A percentile compares a stretch with the other conserved stretches of the same genome.
These are phyloP conservation scores for Zangia roseola DNA, from an alignment of 768 basidiomycete species.

Conservation along the genomic window DNA sequence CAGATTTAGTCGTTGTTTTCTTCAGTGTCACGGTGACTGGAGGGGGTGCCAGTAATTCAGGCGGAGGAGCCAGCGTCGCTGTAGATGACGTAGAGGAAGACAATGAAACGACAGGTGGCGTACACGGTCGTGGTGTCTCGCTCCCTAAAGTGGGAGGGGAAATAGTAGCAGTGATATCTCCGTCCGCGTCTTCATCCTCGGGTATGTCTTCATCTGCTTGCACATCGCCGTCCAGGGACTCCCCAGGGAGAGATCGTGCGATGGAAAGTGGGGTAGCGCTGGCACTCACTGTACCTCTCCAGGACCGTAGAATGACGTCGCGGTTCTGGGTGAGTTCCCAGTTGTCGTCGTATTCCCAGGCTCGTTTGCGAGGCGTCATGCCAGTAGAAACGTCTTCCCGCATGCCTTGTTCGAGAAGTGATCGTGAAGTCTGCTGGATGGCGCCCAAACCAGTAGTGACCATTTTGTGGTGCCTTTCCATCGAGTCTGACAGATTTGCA, in stretches of 20 bases:
- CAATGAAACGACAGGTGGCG: constrained; percentile 31
- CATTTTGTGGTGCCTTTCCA: constrained; percentile 44
- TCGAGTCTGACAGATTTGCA: constrained; percentile 37
- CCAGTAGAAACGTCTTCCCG: constrained; percentile 69
- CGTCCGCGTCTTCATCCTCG: constrained; percentile 10
- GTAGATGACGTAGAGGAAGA: constrained; percentile 42
- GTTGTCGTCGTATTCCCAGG: constrained; percentile 64
- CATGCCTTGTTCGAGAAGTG: constrained; percentile 55
- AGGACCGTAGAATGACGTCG: constrained; percentile 54
- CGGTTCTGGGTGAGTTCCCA: constrained; percentile 73
- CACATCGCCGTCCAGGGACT: constrained; percentile 18
- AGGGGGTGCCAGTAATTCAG: constrained; percentile 6
- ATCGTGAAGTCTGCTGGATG: constrained; percentile 49
- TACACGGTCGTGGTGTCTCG: constrained; percentile 15
- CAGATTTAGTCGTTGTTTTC: constrained; percentile 25
- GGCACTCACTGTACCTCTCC: constrained; percentile 36
- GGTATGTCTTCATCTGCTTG: constrained; percentile 22
- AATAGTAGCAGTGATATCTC: constrained; percentile 21
- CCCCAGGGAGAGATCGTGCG: constrained; percentile 35
- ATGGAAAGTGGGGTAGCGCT: constrained; percentile 41
- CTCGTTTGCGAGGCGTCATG: constrained; percentile 72
- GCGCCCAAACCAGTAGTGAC: constrained; percentile 44
- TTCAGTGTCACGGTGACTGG: constrained; percentile 16
- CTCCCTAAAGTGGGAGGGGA: constrained; percentile 6
- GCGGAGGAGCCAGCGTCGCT: constrained; percentile 23